A percentile compares a stretch with the other conserved stretches of the same genome.
phyloP scores from a whole-genome alignment of 1,139 yeast genomes.

The Pichia kudriavzevii region DNA sequence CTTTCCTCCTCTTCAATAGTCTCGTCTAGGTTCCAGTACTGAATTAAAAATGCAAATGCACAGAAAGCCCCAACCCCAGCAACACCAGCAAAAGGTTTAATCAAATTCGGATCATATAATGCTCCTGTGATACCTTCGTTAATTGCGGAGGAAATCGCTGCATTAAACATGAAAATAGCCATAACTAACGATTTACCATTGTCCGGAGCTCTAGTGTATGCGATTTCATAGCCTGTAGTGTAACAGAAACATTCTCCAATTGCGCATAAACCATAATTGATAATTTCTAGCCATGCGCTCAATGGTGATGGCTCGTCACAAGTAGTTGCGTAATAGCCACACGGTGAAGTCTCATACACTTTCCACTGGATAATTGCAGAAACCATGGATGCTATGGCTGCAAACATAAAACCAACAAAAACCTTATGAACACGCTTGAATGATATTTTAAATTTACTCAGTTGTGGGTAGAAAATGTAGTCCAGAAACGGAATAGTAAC shows the following conservation, averaged over 20 bases:
- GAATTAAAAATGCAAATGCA: too few species aligned
- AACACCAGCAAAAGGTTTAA: too few species aligned
- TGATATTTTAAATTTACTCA: slow-evolving; percentile 48
- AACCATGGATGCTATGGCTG: slow-evolving; percentile 61
- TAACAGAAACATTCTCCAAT: slow-evolving; percentile 63
- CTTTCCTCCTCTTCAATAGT: too few species aligned
- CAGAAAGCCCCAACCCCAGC: too few species aligned
- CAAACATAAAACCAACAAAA: slow-evolving; percentile 69
- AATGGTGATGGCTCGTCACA: slow-evolving; percentile 34
- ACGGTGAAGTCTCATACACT: slow-evolving; percentile 69
- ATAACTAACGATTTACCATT: slow-evolving; percentile 61
- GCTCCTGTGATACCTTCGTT: too few species aligned
- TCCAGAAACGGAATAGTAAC: slow-evolving; percentile 59
- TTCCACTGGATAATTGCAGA: slow-evolving; percentile 76
- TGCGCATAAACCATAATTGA: slow-evolving; percentile 50
- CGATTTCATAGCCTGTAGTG: slow-evolving; percentile 62
- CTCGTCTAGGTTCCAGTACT: too few species aligned
- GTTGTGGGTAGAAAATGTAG: slow-evolving; percentile 47
- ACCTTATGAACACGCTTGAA: slow-evolving; percentile 72
- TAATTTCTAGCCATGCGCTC: slow-evolving; percentile 47
- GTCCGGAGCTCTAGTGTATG: slow-evolving; percentile 62
- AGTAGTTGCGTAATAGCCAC: slow-evolving; percentile 48
- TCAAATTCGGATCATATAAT: too few species aligned
- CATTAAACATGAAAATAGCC: slow-evolving; percentile 56
- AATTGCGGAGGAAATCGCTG: too few species aligned